Percentiles rank a stretch among this genome's conserved stretches.
phyloP scores from a whole-genome alignment of 768 basidiomycete genomes.

The Paxillus ammoniavirescens region DNA sequence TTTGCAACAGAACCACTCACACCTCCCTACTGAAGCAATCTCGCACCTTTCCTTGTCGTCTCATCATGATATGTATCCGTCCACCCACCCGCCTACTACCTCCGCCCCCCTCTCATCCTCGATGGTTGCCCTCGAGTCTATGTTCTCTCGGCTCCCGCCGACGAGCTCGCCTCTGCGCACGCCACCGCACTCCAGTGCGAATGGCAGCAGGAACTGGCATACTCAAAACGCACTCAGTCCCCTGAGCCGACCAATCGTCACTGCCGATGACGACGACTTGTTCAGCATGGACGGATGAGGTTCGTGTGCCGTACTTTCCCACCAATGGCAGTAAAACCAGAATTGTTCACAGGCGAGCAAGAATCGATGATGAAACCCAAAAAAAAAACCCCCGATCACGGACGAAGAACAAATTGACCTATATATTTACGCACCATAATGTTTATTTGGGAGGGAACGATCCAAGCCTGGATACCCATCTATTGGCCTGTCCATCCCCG shows the following conservation, averaged over 20 bases:
- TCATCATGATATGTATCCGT: conserved; percentile 18
- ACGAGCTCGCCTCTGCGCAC: conserved; percentile 25
- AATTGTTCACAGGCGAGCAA: background rate
- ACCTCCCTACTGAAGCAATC: conserved; percentile 15
- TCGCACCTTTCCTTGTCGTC: conserved; percentile 24
- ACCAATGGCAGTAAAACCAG: too few species aligned
- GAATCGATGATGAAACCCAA: background rate
- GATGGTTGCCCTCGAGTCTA: conserved; percentile 42
- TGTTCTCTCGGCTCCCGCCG: conserved; percentile 49
- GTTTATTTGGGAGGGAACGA: conserved; percentile 25
- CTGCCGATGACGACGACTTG: conserved; percentile 63
- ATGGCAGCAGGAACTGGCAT: conserved; percentile 34
- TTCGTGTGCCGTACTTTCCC: too few species aligned
- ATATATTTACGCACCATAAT: conserved; percentile 31
- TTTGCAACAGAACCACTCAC: conserved; percentile 22
- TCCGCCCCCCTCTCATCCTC: conserved; percentile 17
- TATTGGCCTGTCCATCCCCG: conserved; percentile 20
- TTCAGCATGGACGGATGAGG: conserved; percentile 64
- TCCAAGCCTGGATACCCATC: conserved; percentile 31
- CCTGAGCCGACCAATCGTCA: conserved; percentile 57
- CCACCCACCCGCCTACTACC: background rate
- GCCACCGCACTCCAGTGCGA: conserved; percentile 20
- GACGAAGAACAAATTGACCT: conserved; percentile 7
- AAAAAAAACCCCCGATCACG: conserved; percentile 11
- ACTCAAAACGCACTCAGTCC: conserved; percentile 49